Conservation (phyloP, 1,139 yeast genomes). For the Cylindricascospora bacillispora region DNA sequence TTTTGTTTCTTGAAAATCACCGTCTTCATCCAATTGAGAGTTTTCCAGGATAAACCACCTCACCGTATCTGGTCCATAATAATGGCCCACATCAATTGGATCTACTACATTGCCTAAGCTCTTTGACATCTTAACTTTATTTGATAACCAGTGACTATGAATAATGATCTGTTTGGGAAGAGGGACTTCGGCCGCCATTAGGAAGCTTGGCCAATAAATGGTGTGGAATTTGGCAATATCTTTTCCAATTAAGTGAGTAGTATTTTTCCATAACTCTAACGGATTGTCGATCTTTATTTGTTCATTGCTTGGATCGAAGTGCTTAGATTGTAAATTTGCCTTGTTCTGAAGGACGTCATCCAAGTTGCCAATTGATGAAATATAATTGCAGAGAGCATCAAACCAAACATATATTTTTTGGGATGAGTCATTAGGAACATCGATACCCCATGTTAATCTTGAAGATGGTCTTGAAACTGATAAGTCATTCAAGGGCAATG, state of each 20-base stretch:
- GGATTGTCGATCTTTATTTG: conserved; percentile 16
- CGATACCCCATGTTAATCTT: conserved; percentile 80
- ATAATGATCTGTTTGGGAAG: conserved; percentile 68
- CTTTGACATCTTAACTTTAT: conserved; percentile 88
- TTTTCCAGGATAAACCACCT: conserved; percentile 68
- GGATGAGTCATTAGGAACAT: conserved; percentile 65
- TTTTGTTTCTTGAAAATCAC: conserved; percentile 58
- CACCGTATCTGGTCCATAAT: conserved; percentile 61
- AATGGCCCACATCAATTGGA: conserved; percentile 49
- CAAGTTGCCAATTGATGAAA: conserved; percentile 65
- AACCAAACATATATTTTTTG: conserved; percentile 95
- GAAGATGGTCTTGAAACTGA: conserved; percentile 75
- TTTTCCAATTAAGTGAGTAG: conserved; percentile 80
- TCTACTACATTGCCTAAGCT: conserved; percentile 93
- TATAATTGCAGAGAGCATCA: conserved; percentile 80
- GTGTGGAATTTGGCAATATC: conserved; percentile 85
- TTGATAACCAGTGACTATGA: conserved; percentile 90
- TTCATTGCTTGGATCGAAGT: conserved; percentile 34
- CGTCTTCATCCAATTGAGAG: conserved; percentile 63
- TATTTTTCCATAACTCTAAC: conserved; percentile 19
- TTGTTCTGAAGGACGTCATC: conserved; percentile 11
- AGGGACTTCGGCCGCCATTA: conserved; percentile 67
- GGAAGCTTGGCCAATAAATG: conserved; percentile 87
- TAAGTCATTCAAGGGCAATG: conserved; percentile 41
- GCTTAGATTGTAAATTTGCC: conserved; percentile 7